phyloP scores from a whole-genome alignment of 176 grass and related monocot species.

The Carex cristatella region DNA sequence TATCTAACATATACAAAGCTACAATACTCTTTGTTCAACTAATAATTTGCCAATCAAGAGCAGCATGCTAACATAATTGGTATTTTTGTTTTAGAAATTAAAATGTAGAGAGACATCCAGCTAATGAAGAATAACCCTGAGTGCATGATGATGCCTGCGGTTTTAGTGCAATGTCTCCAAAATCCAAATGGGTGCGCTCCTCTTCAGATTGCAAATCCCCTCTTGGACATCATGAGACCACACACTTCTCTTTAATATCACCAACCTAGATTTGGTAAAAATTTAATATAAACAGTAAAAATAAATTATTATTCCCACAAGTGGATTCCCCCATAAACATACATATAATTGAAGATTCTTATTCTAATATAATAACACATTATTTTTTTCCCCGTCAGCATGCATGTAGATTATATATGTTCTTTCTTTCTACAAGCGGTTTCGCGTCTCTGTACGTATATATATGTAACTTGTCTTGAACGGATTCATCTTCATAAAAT shows the following conservation, averaged over 20 bases:
- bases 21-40: background rate
- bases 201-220: constrained; percentile 17
- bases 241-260: background rate
- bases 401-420: background rate
- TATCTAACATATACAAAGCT: background rate
- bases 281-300: background rate
- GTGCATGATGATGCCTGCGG: constrained; percentile 9
- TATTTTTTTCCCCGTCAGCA: background rate
- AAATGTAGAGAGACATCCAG: constrained; percentile 8
- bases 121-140: background rate
- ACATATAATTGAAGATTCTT: constrained; percentile 1
- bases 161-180: constrained; percentile 2
- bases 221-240: constrained; percentile 7
- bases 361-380: background rate
- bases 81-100: background rate
- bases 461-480: background rate
- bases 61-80: background rate
- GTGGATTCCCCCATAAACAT: background rate
- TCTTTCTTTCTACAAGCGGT: background rate
- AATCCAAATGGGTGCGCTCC: constrained; percentile 14
- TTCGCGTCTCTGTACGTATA: constrained; percentile 6
- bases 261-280: constrained; percentile 1
- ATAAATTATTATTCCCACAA: constrained; percentile 2
- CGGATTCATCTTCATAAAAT: constrained; percentile 4
- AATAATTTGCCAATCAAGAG: background rate